These are phyloP conservation scores for Aspergillus quadricinctus DNA, from an alignment of 2,329 filamentous ascomycete species.

Conservation along the genomic window DNA sequence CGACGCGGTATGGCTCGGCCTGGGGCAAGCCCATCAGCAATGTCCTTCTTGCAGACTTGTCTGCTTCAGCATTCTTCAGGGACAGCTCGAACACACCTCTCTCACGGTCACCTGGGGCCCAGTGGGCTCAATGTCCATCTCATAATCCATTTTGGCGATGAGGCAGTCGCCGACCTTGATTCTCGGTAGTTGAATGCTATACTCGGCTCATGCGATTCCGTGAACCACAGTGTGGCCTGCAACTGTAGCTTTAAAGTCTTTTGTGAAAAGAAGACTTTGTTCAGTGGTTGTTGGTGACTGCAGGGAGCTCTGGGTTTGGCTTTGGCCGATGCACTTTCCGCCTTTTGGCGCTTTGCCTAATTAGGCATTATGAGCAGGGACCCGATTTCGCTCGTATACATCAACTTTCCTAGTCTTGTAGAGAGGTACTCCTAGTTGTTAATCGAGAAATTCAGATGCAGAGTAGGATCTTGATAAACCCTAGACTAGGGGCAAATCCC, in stretches of 20 bases:
- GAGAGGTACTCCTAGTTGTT: neutral
- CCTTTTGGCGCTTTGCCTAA: neutral
- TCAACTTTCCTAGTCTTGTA: neutral
- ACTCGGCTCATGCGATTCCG: neutral
- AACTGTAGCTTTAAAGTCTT: neutral
- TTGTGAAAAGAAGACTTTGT: neutral
- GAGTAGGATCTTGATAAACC: neutral
- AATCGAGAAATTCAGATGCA: neutral
- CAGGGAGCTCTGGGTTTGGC: neutral
- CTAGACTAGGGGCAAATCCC: neutral
- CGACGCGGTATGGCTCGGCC: constrained; percentile 76
- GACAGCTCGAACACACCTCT: constrained; percentile 31
- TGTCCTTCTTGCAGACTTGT: neutral
- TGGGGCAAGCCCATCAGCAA: constrained; percentile 32
- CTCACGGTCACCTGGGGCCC: constrained; percentile 47
- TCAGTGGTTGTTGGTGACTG: neutral
- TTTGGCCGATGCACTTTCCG: neutral
- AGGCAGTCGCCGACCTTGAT: constrained; percentile 17
- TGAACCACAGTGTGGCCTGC: neutral
- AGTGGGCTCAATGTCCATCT: constrained; percentile 46
- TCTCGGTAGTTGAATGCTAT: neutral
- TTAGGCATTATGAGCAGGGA: neutral
- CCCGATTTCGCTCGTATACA: no score
- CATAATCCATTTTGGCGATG: constrained; percentile 38
- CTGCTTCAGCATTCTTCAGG: neutral